Evolutionary conservation across 768 basidiomycete species (phyloP), one percentile per base, ranked within the genome.

Genomic region (Strobilomyces dryophilus): DNA sequence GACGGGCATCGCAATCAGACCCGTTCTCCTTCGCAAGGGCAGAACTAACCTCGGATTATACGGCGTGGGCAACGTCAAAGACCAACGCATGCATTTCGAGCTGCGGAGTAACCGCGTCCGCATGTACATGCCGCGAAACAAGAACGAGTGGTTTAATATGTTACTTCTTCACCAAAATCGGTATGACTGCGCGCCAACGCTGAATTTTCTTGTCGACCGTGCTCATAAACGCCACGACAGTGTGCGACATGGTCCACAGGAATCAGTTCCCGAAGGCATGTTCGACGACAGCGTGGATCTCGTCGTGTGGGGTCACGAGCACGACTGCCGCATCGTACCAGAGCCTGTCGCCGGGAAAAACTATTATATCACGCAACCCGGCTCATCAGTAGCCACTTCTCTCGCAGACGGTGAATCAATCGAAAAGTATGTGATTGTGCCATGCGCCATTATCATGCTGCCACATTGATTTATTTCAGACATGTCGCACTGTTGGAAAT

Each of bases 231-330:
- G 34, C 47, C 47, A 26, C 51, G 17, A 3, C 56, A 98, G 95
- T 24, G 95, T 97, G 4, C 87, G 91, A 61, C 97, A 94, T 66
- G 94, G 92, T 2, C 92, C 93, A 17, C 92, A 98, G 66, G 89
- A 93, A 60, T 92, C 80, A 12, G 95, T 98, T 1, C 94, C 95
- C 8, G 97, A 98, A 63, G 89, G 89, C 55, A 89, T 98, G 84
- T 99, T 99, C 60, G 95, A 98, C 65, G 92, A 99, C 64, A 88
- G 85, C 61, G 79, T 98, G 34, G 84, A 98, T 61, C 79, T 99
- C 15, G 91, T 99, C 8, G 77, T 99, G 2, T 99, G 97, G 97
- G 97, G 97, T 8, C 97, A 99, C 67, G 97, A 99, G 69, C 97
- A 99, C 66, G 97, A 98, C 69, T 98, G 95, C 63, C 83, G 95